Conservation (phyloP, 2,329 filamentous ascomycete species). For the Fusarium falciforme region DNA sequence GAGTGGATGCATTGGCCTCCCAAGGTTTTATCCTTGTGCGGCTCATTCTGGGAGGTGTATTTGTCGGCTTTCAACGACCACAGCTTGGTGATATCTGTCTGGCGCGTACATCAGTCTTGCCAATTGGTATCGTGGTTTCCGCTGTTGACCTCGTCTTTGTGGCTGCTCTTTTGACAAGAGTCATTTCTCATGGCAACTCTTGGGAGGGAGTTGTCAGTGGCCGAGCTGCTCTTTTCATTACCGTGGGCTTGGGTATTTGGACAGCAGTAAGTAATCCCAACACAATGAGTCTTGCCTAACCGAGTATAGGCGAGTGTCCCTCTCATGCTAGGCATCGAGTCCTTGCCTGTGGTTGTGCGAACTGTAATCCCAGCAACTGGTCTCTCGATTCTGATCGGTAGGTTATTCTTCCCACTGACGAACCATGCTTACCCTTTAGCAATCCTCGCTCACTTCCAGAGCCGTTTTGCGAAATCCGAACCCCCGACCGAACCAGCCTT, state of each 20-base stretch:
- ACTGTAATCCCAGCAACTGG: constrained; percentile 64
- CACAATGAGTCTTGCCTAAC: constrained; percentile 2
- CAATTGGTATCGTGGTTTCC: constrained; percentile 59
- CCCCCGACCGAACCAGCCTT: constrained; percentile 5
- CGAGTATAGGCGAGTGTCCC: constrained; percentile 59
- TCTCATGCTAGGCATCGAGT: constrained; percentile 60
- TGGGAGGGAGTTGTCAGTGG: constrained; percentile 44
- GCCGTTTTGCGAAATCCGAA: constrained; percentile 13
- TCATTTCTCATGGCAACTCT: constrained; percentile 53
- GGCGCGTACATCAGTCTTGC: constrained; percentile 56
- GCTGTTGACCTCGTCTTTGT: constrained; percentile 60
- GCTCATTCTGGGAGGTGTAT: constrained; percentile 64
- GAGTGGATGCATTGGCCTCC: constrained; percentile 52
- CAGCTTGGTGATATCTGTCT: constrained; percentile 65
- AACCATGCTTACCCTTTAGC: constrained; percentile 32
- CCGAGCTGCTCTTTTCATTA: constrained; percentile 56
- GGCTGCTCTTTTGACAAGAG: constrained; percentile 53
- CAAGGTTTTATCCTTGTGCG: constrained; percentile 61
- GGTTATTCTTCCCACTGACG: not conserved
- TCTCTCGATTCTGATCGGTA: constrained; percentile 62
- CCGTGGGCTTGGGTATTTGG: constrained; percentile 63
- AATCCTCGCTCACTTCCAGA: constrained; percentile 52
- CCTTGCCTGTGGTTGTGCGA: constrained; percentile 56
- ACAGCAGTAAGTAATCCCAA: constrained; percentile 58
- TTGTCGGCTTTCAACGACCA: constrained; percentile 65